Evolutionary conservation across 768 basidiomycete species (phyloP).

Genomic region (Amanita rubescens): DNA sequence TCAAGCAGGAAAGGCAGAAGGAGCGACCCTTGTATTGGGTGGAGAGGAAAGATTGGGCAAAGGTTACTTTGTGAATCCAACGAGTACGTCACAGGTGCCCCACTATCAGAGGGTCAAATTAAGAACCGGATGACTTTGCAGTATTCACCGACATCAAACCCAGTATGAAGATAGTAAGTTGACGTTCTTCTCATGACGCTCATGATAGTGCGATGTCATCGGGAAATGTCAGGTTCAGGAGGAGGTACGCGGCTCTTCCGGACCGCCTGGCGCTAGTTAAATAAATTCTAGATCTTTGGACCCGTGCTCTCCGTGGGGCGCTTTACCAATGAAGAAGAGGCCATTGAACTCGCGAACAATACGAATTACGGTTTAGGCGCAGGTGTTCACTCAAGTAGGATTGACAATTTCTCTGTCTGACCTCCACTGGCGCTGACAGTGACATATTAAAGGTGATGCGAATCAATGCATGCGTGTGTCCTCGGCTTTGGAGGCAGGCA

Average conservation of each 20-base stretch:
- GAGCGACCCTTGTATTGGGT: conserved; percentile 74
- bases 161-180: conserved; percentile 79
- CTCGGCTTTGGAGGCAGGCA: conserved; percentile 81
- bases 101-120: neutral
- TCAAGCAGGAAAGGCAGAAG: conserved; percentile 75
- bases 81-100: conserved; percentile 50
- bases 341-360: conserved; percentile 76
- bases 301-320: conserved; percentile 80
- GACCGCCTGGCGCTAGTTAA: neutral
- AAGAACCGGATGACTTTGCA: conserved; percentile 19
- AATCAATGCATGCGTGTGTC: conserved; percentile 88
- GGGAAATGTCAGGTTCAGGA: conserved; percentile 46
- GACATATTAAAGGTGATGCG: conserved; percentile 50
- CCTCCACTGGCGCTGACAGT: conserved; percentile 10
- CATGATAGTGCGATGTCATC: neutral
- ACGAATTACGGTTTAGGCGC: conserved; percentile 90
- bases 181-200: neutral
- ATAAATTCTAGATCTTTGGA: conserved; percentile 71
- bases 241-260: conserved; percentile 38
- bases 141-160: conserved; percentile 78
- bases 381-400: conserved; percentile 78
- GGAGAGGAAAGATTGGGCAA: conserved; percentile 69
- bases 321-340: conserved; percentile 87
- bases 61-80: conserved; percentile 88
- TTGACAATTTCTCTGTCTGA: conserved; percentile 5